A percentile compares a stretch with the other conserved stretches of the same genome.
phyloP scores from a whole-genome alignment of 2,329 filamentous ascomycete genomes.

The Fusarium chaquense region DNA sequence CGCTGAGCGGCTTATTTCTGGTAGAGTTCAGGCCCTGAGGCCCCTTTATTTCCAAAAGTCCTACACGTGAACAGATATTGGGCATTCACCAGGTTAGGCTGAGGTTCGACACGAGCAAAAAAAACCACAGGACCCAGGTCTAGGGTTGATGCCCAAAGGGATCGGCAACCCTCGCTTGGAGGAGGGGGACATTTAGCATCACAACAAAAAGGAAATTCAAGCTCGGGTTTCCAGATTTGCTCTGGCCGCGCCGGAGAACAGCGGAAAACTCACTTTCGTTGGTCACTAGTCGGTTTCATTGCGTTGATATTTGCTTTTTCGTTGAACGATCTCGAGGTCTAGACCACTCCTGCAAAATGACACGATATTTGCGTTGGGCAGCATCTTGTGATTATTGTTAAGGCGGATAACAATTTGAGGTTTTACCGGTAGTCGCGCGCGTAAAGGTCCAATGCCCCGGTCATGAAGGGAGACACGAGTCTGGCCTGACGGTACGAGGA shows the following conservation, averaged over 20 bases:
- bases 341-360: constrained; percentile 11
- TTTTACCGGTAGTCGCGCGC: constrained; percentile 34
- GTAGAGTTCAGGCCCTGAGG: not conserved
- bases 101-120: not conserved
- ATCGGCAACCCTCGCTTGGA: constrained; percentile 26
- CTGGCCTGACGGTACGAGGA: no score
- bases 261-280: not conserved
- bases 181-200: constrained; percentile 1
- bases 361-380: constrained; percentile 12
- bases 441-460: constrained; percentile 15
- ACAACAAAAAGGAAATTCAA: constrained; percentile 10
- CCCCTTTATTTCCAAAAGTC: constrained; percentile 2
- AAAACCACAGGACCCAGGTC: not conserved
- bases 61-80: constrained; percentile 17
- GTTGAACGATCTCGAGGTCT: constrained; percentile 8
- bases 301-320: constrained; percentile 24
- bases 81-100: constrained; percentile 16
- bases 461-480: not conserved
- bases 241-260: not conserved
- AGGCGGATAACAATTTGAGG: constrained; percentile 33
- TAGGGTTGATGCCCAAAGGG: constrained; percentile 26
- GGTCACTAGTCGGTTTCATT: constrained; percentile 33
- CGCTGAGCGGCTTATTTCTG: not conserved
- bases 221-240: constrained; percentile 23
- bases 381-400: constrained; percentile 29